Base-by-base conservation (phyloP, 495 filamentous ascomycete genomes). In the Penicillium taxi region DNA sequence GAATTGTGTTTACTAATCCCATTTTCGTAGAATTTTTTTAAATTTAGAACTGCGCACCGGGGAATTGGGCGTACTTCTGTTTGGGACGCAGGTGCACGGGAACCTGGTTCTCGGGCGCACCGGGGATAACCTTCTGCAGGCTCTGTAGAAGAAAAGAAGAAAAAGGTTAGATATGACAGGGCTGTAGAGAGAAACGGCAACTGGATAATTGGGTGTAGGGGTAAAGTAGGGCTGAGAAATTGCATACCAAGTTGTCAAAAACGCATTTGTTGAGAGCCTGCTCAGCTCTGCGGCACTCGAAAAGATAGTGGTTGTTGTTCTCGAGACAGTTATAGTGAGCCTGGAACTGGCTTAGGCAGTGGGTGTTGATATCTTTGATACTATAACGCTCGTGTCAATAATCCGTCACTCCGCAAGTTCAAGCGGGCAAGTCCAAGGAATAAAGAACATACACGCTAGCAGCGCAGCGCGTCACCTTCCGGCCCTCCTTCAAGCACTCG, bases 401-500 rank as follows among this genome's bases (percentile, higher is more conserved):
- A 11, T 5, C 5, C 17, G 13, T 5, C 27, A 26, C 11, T 25
- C 5, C 17, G 13, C 5, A 19, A 26, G n/a, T 25, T 18, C 9
- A 20, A 21, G 19, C 15, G 4, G 3, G 1, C 12, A 15, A 32
- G 9, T 22, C 3, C 13, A 4, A 13, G 9, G 11, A 12, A 15
- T 19, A 11, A 17, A 12, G 24, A 52, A 84, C 87, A 49, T 82
- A 94, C 86, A 99, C 91, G 61, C 85, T 93, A 50, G 82, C 80
- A 39, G 91, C 91, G 72, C 91, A 99, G 59, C 93, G 71, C 43
- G 91, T 99, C 27, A 96, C 91, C 64, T 89, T 87, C 59, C 91
- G 72, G 26, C 91, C 91, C 65, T 99, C 91, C 74, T 82, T 85
- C 72, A 99, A 63, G 63, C 91, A 99, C 37, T 95, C 87, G 32